phyloP scores from a whole-genome alignment of 1,284 basidiomycete species.

The Ustilago xerochloae region DNA sequence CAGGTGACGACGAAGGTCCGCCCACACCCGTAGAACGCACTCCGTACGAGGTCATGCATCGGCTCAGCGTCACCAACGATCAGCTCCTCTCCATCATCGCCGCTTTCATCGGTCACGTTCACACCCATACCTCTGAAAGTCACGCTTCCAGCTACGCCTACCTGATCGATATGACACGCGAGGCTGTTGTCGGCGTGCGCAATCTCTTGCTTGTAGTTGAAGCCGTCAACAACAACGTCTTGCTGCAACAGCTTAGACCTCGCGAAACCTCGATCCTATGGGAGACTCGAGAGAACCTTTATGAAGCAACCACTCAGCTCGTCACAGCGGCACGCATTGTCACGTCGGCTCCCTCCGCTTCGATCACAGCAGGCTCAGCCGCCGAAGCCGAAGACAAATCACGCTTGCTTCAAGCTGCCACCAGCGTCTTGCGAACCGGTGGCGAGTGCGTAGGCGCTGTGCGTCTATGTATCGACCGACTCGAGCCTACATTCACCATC shows the following conservation, averaged over 20 bases:
- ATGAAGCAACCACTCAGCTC: slow-evolving; percentile 84
- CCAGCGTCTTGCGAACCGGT: slow-evolving; percentile 78
- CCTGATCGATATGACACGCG: slow-evolving; percentile 90
- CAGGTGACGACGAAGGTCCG: slow-evolving; percentile 74
- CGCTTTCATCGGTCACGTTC: slow-evolving; percentile 95
- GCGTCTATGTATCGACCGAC: slow-evolving; percentile 54
- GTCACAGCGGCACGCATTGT: slow-evolving; percentile 81
- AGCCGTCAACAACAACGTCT: slow-evolving; percentile 69
- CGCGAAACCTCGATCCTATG: slow-evolving; percentile 54
- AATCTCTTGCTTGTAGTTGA: slow-evolving; percentile 92
- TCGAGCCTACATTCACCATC: slow-evolving; percentile 38
- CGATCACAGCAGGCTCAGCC: slow-evolving; percentile 69
- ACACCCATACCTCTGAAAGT: slow-evolving; percentile 86
- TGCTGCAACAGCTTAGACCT: slow-evolving; percentile 47
- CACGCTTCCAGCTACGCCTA: slow-evolving; percentile 88
- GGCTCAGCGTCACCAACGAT: slow-evolving; percentile 73
- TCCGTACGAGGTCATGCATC: slow-evolving; percentile 72
- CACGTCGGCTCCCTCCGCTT: slow-evolving; percentile 69
- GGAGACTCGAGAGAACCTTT: slow-evolving; percentile 82
- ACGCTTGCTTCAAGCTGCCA: slow-evolving; percentile 81
- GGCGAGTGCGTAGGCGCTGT: slow-evolving; percentile 62
- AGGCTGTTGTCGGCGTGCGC: slow-evolving; percentile 91
- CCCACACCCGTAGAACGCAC: slow-evolving; percentile 77
- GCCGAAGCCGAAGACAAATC: slow-evolving; percentile 84
- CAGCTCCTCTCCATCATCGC: slow-evolving; percentile 88